Percentiles rank a stretch among this genome's conserved stretches.
Conservation (phyloP, 768 basidiomycete species). For the Mycena rebaudengoi region DNA sequence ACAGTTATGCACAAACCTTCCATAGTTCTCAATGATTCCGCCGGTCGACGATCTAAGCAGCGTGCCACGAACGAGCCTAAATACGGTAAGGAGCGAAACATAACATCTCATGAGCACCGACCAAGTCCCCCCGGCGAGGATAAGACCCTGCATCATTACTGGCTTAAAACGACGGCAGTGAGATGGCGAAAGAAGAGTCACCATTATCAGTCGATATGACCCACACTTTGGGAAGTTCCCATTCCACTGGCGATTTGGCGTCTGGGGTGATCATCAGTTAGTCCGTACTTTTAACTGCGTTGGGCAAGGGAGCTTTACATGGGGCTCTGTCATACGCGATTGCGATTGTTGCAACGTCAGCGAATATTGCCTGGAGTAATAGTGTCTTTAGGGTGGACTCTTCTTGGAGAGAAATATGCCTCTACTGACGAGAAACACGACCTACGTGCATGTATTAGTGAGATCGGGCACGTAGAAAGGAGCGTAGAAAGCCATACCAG, state of each 20-base stretch:
- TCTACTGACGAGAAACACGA: slow-evolving; percentile 14
- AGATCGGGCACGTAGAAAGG: slow-evolving; percentile 43
- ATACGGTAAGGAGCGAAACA: background rate
- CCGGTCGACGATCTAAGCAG: slow-evolving; percentile 40
- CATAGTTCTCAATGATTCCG: slow-evolving; percentile 56
- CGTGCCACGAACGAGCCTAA: slow-evolving; percentile 51
- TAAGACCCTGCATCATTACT: slow-evolving; percentile 27
- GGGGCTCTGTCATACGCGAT: slow-evolving; percentile 57
- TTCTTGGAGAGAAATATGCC: background rate
- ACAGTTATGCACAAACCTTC: slow-evolving; percentile 29
- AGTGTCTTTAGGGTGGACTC: background rate
- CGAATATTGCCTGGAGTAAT: slow-evolving; percentile 15
- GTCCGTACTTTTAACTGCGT: background rate
- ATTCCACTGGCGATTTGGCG: slow-evolving; percentile 50
- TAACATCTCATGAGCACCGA: background rate
- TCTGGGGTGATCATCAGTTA: background rate
- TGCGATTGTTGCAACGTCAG: slow-evolving; percentile 54
- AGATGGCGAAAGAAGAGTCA: background rate
- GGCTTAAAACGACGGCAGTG: background rate
- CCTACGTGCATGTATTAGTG: background rate
- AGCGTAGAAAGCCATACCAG: slow-evolving; percentile 50
- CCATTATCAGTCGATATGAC: slow-evolving; percentile 52
- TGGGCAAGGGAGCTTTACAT: slow-evolving; percentile 23
- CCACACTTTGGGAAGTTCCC: slow-evolving; percentile 60
- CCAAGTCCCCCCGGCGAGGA: slow-evolving; percentile 51